Conservation (phyloP, 2,329 filamentous ascomycete species). For the Chalaropsis thielavioides region DNA sequence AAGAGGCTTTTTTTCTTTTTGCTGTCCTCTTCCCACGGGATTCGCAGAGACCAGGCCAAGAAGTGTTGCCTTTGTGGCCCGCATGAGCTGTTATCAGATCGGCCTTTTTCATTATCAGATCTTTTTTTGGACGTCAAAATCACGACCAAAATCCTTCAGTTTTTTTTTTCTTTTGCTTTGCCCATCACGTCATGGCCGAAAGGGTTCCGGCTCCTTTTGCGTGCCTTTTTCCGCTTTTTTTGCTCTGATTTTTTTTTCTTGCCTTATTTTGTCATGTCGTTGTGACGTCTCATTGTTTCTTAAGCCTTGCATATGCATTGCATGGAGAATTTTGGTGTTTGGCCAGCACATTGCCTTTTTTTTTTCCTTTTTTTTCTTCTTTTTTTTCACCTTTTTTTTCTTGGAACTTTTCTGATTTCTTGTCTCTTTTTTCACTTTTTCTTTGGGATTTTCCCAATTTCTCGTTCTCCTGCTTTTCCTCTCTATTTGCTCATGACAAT, state of each 20-base stretch:
- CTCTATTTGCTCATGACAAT: background rate
- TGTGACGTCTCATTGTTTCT: background rate
- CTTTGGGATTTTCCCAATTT: background rate
- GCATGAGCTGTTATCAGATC: background rate
- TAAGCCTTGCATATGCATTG: constrained; percentile 7
- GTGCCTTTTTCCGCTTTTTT: constrained; percentile 1
- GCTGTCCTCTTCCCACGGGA: background rate
- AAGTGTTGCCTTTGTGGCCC: no score
- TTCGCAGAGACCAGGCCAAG: background rate
- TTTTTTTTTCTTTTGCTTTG: background rate
- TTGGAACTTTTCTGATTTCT: background rate
- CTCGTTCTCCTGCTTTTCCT: background rate
- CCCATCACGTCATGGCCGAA: background rate
- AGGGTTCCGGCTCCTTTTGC: background rate
- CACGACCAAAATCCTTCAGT: background rate
- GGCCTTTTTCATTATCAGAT: no score
- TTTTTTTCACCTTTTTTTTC: background rate
- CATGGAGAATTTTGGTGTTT: background rate
- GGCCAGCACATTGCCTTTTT: background rate
- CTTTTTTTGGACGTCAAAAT: background rate
- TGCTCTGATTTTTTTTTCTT: background rate
- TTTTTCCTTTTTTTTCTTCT: background rate
- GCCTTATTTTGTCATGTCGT: background rate
- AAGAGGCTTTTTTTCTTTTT: constrained; percentile 20
- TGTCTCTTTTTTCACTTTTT: background rate